Conservation (phyloP, 202 grass and related monocot genomes). For the Setaria italica region DNA sequence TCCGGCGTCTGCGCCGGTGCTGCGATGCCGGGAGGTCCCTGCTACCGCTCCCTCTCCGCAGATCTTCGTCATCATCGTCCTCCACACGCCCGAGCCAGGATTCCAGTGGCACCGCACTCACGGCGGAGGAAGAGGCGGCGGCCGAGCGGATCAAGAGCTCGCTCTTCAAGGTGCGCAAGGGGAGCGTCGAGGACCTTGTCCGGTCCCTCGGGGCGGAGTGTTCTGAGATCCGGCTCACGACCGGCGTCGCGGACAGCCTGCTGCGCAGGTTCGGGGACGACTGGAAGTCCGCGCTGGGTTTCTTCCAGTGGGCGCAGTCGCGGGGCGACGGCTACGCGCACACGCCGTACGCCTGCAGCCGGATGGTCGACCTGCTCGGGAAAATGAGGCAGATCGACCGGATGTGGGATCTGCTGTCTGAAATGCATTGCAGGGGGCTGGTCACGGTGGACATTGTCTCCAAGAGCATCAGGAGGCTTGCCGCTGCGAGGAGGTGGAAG, state of each 20-base stretch:
- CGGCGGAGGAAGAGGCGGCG: slow-evolving; percentile 46
- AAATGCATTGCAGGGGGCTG: slow-evolving; percentile 60
- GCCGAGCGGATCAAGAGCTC: slow-evolving; percentile 56
- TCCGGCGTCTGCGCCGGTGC: slow-evolving; percentile 9
- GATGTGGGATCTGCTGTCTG: slow-evolving; percentile 79
- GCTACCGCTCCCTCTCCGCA: slow-evolving; percentile 27
- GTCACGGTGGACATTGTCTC: slow-evolving; percentile 63
- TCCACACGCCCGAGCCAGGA: background rate
- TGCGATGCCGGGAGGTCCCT: slow-evolving; percentile 14
- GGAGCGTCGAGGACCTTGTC: slow-evolving; percentile 65
- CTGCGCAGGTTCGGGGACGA: slow-evolving; percentile 75
- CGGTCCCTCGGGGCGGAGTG: slow-evolving; percentile 51
- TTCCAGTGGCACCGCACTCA: slow-evolving; percentile 33
- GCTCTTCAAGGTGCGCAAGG: slow-evolving; percentile 54
- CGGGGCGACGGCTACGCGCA: slow-evolving; percentile 60
- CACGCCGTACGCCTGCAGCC: slow-evolving; percentile 61
- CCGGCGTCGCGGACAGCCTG: slow-evolving; percentile 65
- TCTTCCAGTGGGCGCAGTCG: slow-evolving; percentile 80
- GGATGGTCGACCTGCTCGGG: slow-evolving; percentile 84
- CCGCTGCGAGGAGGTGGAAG: slow-evolving; percentile 74
- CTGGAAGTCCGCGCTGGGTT: slow-evolving; percentile 83
- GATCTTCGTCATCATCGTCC: background rate
- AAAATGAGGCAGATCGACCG: slow-evolving; percentile 80
- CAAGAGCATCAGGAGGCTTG: slow-evolving; percentile 83
- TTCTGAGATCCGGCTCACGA: slow-evolving; percentile 51